A percentile compares a stretch with the other conserved stretches of the same genome.
phyloP scores from a whole-genome alignment of 2,329 filamentous ascomycete genomes.

The Cercospora citrullina region DNA sequence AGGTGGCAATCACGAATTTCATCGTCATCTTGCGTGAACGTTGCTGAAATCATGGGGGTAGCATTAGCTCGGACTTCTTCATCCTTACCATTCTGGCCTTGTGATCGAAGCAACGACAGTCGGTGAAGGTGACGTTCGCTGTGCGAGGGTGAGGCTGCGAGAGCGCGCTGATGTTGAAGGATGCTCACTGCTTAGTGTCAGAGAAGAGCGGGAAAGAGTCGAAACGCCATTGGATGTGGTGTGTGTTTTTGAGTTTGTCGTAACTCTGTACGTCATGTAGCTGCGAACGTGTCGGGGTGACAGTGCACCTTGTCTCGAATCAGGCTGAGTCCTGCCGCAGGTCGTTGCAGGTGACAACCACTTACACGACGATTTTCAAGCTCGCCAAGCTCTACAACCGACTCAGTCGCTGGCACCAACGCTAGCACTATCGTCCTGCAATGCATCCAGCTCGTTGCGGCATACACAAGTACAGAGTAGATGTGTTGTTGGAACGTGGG shows the following conservation, averaged over 20 bases:
- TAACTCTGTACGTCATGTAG: not conserved
- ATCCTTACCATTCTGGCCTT: not conserved
- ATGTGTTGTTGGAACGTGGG: conserved; percentile 8
- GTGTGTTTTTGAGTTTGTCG: not conserved
- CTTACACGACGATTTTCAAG: not conserved
- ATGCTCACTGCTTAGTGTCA: not conserved
- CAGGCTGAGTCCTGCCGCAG: not conserved
- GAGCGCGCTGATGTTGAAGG: not conserved
- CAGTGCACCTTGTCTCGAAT: not conserved
- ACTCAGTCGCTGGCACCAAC: not conserved
- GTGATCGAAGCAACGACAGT: not conserved
- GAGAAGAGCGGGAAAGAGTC: not conserved
- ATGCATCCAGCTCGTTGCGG: not conserved
- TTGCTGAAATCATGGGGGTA: not conserved
- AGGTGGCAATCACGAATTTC: not conserved
- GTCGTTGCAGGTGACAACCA: not conserved
- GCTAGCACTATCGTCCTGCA: not conserved
- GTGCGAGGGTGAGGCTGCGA: not conserved
- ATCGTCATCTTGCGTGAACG: not conserved
- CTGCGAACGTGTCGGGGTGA: not conserved
- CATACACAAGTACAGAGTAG: not conserved
- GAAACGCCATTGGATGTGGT: not conserved
- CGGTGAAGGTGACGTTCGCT: not conserved
- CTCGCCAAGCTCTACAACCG: not conserved
- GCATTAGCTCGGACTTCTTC: not conserved